Percentiles rank a stretch among this genome's conserved stretches.
These are phyloP conservation scores for Epichloe sp. DNA, from an alignment of 2,329 filamentous ascomycete species.

Conservation along the genomic window DNA sequence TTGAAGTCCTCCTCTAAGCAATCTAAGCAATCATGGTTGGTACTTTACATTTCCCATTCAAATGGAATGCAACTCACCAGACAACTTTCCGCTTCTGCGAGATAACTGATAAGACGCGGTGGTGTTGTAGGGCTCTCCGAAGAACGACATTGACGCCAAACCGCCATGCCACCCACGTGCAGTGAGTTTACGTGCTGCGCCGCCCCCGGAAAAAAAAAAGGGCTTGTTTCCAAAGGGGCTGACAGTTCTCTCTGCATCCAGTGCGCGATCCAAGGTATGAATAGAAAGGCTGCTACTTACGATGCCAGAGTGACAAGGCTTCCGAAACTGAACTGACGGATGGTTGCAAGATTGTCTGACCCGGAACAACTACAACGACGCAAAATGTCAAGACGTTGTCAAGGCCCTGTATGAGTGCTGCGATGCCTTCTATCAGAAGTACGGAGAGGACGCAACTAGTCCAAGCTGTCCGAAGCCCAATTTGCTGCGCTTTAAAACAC, in stretches of 20 bases:
- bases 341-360: constrained; percentile 61
- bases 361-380: constrained; percentile 75
- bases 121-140: constrained; percentile 23
- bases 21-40: not conserved
- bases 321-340: not conserved
- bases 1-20: not conserved
- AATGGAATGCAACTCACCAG: not conserved
- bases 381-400: constrained; percentile 64
- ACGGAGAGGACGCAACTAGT: constrained; percentile 63
- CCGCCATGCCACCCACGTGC: constrained; percentile 80
- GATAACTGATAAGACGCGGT: not conserved
- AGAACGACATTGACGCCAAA: constrained; percentile 58
- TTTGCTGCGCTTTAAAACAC: constrained; percentile 71
- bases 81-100: not conserved
- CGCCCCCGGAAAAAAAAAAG: too few species aligned
- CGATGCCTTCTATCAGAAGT: constrained; percentile 68
- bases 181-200: constrained; percentile 33
- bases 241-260: constrained; percentile 19
- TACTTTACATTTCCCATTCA: not conserved
- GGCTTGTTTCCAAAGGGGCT: not conserved
- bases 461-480: constrained; percentile 76
- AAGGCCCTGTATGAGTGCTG: constrained; percentile 91
- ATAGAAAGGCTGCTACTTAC: not conserved
- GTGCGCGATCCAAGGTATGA: constrained; percentile 80
- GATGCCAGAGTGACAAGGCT: not conserved